Evolutionary conservation across 2,329 filamentous ascomycete genomes (phyloP), one percentile per base, ranked within the genome.

Genomic region (Colletotrichum orchidophilum): DNA sequence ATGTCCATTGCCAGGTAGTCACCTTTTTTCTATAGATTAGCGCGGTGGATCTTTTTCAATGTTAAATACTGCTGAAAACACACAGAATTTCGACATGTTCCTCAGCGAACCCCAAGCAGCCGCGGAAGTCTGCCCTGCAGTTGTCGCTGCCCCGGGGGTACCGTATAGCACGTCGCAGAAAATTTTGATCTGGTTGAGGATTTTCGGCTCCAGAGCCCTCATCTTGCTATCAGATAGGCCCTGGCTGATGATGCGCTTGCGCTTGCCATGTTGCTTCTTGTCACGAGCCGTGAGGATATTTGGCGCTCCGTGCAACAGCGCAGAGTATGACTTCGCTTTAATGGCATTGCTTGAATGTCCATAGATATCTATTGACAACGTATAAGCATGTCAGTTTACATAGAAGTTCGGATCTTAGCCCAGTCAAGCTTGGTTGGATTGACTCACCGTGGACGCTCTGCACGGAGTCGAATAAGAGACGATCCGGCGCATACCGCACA

Each of bases 401-500:
- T 26, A 7, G 31, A 57, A 58, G 11, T 13, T 39, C 24, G 24
- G 27, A 64, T 49, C 54, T 53, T 13, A 74, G 24, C 27, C 62
- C 70, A 15, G 3, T 42, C 66, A 24, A n/a, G n/a, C n/a, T n/a
- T n/a, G n/a, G n/a, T n/a, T n/a, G n/a, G n/a, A n/a, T n/a, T n/a
- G n/a, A n/a, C n/a, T n/a, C n/a, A n/a, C n/a, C n/a, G n/a, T n/a
- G n/a, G n/a, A n/a, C n/a, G n/a, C n/a, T n/a, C n/a, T n/a, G n/a
- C n/a, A n/a, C n/a, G n/a, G 68, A 69, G 58, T 72, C 65, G 5
- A 73, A 21, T 18, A 71, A 27, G 3, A 73, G 39, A 15, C 71
- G 27, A 64, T 78, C 79, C 1, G 79, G 80, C 26, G 65, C 79
- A 42, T 81, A 69, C 39, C 79, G 75, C 62, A 81, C 73, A 4